Evolutionary conservation across 441 rosid species (phyloP).

Genomic region (Raphanus hybrid): DNA sequence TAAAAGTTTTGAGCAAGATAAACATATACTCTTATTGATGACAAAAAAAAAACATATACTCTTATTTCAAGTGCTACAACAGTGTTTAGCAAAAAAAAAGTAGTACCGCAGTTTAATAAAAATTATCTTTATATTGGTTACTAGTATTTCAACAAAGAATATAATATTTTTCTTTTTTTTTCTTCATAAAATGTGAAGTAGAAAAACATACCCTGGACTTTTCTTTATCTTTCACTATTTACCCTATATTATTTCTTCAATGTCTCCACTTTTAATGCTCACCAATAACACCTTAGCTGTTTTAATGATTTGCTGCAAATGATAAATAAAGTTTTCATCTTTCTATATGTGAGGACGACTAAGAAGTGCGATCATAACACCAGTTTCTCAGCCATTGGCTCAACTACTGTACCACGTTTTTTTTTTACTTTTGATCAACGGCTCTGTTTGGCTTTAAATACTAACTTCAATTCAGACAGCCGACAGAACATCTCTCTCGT

Average conservation of each 20-base stretch:
- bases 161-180: background rate
- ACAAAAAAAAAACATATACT: too few relatives aligned
- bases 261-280: background rate
- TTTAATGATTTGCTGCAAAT: background rate
- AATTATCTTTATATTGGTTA: background rate
- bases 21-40: background rate
- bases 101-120: background rate
- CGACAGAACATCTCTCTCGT: slow-evolving; percentile 20
- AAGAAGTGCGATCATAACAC: background rate
- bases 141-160: background rate
- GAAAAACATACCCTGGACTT: background rate
- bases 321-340: slow-evolving; percentile 1
- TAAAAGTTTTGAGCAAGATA: background rate
- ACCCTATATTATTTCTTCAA: background rate
- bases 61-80: too few relatives aligned
- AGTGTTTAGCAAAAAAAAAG: background rate
- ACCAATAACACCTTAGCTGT: background rate
- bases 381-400: background rate
- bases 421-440: background rate
- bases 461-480: background rate
- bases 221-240: background rate
- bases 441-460: background rate
- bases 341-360: background rate
- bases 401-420: background rate
- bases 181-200: background rate